Evolutionary conservation across 768 basidiomycete species (phyloP).

Genomic region (Lyophyllum decastes): DNA sequence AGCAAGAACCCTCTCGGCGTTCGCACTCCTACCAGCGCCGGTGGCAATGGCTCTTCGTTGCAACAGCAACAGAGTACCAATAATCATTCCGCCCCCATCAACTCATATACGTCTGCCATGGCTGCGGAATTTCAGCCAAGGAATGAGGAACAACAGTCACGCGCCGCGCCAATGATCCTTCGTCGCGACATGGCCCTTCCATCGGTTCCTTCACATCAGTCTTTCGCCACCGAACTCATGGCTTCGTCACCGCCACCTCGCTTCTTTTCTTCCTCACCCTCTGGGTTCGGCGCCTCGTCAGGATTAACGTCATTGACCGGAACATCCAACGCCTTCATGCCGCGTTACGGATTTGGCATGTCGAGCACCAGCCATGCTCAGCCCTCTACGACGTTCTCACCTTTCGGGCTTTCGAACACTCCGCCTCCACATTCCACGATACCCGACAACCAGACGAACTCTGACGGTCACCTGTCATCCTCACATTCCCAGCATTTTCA

Average conservation of each 20-base stretch:
- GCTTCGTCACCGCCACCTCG: slow-evolving; percentile 48
- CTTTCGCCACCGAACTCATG: slow-evolving; percentile 33
- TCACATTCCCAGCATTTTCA: slow-evolving; percentile 37
- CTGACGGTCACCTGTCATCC: slow-evolving; percentile 31
- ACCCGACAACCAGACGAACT: slow-evolving; percentile 34
- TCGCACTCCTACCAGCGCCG: slow-evolving; percentile 71
- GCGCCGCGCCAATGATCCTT: slow-evolving; percentile 17
- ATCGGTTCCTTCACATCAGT: slow-evolving; percentile 22
- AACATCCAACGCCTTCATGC: slow-evolving; percentile 35
- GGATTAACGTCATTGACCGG: slow-evolving; percentile 31
- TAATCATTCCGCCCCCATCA: slow-evolving; percentile 11
- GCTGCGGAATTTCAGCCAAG: slow-evolving; percentile 18
- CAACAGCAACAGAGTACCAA: slow-evolving; percentile 32
- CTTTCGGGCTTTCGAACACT: slow-evolving; percentile 35
- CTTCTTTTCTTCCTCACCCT: slow-evolving; percentile 37
- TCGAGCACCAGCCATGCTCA: slow-evolving; percentile 20
- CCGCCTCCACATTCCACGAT: slow-evolving; percentile 32
- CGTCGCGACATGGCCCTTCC: slow-evolving; percentile 21
- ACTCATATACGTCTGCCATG: slow-evolving; percentile 11
- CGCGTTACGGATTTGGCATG: slow-evolving; percentile 33
- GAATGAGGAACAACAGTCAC: slow-evolving; percentile 21
- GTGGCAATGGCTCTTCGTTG: slow-evolving; percentile 36
- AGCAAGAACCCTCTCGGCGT: slow-evolving; percentile 98
- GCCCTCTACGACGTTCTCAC: slow-evolving; percentile 32
- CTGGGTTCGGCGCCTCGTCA: slow-evolving; percentile 25